Percentiles rank a stretch among this genome's conserved stretches.
Evolutionary conservation across 177 flowering plant genomes (phyloP).

Genomic region (Vitis hybrid): DNA sequence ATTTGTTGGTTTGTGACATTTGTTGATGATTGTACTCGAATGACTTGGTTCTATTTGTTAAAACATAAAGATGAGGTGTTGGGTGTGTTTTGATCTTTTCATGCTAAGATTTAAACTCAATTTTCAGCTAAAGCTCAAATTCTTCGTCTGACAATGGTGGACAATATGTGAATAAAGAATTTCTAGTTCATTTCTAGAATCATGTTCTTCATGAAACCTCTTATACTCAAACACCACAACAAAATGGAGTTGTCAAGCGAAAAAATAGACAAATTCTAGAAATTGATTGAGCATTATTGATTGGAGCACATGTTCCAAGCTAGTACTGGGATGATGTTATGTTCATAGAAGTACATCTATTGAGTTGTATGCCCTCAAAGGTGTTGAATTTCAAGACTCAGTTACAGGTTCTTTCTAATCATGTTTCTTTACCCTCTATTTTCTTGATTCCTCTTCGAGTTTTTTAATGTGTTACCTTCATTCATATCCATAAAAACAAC

Average conservation of each 20-base stretch:
- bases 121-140: background rate
- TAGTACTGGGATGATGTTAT: background rate
- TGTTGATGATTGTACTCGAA: too few species aligned
- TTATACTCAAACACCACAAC: background rate
- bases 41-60: too few species aligned
- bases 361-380: background rate
- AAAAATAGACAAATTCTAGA: conserved; percentile 13
- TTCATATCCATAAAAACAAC: background rate
- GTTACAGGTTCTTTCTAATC: background rate
- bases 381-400: too few species aligned
- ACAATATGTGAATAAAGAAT: conserved; percentile 4
- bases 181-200: background rate
- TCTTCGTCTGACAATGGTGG: conserved; percentile 16
- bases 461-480: conserved; percentile 1
- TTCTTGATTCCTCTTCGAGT: conserved; percentile 1
- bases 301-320: background rate
- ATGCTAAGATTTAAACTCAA: conserved; percentile 11
- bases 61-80: too few species aligned
- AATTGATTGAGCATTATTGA: conserved; percentile 5
- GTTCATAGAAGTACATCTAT: background rate
- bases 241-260: background rate
- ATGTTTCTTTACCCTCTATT: background rate
- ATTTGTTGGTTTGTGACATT: too few species aligned
- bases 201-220: conserved; percentile 8
- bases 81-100: background rate